Conservation (phyloP, 371 early-diverging fungal species). For the Apophysomyces trapeziformis region DNA sequence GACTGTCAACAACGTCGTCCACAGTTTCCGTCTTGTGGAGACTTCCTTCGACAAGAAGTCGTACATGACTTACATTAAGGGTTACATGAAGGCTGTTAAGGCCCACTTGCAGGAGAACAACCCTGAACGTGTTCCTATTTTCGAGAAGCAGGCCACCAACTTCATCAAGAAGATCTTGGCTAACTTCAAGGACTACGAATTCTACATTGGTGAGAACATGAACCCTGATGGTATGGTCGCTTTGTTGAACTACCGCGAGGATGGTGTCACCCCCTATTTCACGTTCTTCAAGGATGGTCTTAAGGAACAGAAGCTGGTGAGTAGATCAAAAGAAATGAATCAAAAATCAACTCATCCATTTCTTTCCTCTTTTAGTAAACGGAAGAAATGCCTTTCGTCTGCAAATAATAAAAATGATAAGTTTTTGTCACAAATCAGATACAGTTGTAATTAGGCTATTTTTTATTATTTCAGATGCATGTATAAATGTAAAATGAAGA, state of each 20-base stretch:
- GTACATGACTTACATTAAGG: conserved; percentile 92
- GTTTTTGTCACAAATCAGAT: no score
- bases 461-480: background rate
- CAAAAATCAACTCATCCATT: background rate
- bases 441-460: background rate
- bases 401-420: conserved; percentile 1
- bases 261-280: conserved; percentile 91
- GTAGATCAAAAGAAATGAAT: background rate
- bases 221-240: conserved; percentile 89
- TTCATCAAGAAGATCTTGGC: conserved; percentile 81
- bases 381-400: background rate
- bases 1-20: conserved; percentile 87
- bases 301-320: conserved; percentile 71
- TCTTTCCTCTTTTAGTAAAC: conserved; percentile 10
- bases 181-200: conserved; percentile 91
- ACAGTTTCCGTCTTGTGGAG: conserved; percentile 77
- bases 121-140: conserved; percentile 72
- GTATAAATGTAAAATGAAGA: background rate
- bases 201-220: conserved; percentile 89
- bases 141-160: conserved; percentile 66
- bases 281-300: conserved; percentile 94
- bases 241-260: conserved; percentile 94
- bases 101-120: conserved; percentile 61
- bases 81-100: conserved; percentile 86
- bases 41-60: conserved; percentile 93